phyloP scores from a whole-genome alignment of 2,329 filamentous ascomycete genomes.

The Claviceps cyperi region DNA sequence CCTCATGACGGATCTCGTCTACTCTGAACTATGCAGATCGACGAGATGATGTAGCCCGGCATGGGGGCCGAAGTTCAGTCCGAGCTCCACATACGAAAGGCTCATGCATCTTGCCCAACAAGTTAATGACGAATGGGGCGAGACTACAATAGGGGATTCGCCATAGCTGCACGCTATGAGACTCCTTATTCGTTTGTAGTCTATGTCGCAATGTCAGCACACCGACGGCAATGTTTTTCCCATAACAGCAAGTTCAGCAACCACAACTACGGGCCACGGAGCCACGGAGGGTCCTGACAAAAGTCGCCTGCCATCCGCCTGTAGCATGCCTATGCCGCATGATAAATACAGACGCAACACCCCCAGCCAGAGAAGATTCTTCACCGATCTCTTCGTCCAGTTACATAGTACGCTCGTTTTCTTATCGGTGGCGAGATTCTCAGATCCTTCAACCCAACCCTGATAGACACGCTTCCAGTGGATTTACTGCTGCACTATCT shows the following conservation, averaged over 20 bases:
- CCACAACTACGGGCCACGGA: no score
- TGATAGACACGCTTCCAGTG: constrained; percentile 64
- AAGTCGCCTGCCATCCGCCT: constrained; percentile 13
- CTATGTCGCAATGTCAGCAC: constrained; percentile 11
- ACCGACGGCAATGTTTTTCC: neutral
- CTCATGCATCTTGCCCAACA: constrained; percentile 6
- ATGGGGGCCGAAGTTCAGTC: constrained; percentile 72
- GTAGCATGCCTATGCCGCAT: constrained; percentile 13
- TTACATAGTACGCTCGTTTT: constrained; percentile 42
- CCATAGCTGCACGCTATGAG: constrained; percentile 15
- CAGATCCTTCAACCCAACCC: constrained; percentile 48
- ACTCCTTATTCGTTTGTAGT: constrained; percentile 10
- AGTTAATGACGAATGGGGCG: constrained; percentile 7
- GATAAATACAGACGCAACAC: neutral
- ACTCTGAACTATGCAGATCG: constrained; percentile 55
- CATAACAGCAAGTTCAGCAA: no score
- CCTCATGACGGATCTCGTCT: constrained; percentile 65
- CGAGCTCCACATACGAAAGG: constrained; percentile 46
- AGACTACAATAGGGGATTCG: constrained; percentile 17
- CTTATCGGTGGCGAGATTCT: constrained; percentile 57
- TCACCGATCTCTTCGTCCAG: neutral
- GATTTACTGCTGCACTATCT: constrained; percentile 54
- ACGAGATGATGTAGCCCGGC: constrained; percentile 70
- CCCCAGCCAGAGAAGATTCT: neutral
- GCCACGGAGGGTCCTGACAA: constrained; percentile 14